Conservation (phyloP, 148 eudicot species). For the Vaccinium macrocarpon region DNA sequence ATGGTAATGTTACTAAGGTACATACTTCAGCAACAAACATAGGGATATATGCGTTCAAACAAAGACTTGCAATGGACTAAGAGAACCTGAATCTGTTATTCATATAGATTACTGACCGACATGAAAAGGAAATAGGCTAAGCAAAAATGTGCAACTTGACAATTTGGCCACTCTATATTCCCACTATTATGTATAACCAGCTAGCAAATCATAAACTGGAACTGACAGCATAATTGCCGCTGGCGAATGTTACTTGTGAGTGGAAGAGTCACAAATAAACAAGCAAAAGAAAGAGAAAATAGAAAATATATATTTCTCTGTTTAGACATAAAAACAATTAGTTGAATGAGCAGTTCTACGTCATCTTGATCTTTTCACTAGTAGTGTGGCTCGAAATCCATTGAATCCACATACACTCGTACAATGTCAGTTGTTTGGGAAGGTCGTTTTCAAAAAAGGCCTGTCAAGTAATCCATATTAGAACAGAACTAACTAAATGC, state of each 20-base stretch:
- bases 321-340: background rate
- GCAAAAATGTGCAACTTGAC: background rate
- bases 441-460: background rate
- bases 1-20: background rate
- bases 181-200: background rate
- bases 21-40: background rate
- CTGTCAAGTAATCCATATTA: background rate
- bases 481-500: background rate
- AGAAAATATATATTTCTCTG: background rate
- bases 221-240: background rate
- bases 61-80: background rate
- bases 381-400: background rate
- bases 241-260: background rate
- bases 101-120: background rate
- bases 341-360: background rate
- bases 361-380: constrained; percentile 8
- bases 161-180: background rate
- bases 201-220: constrained; percentile 6
- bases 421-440: background rate
- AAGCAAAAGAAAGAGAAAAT: background rate
- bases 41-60: background rate
- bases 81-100: background rate
- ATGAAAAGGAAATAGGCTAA: background rate
- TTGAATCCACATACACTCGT: background rate
- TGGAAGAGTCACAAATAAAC: background rate